Evolutionary conservation across 257 asterid species (phyloP), one percentile per base, ranked within the genome.

Genomic region (Solanum rostratum): DNA sequence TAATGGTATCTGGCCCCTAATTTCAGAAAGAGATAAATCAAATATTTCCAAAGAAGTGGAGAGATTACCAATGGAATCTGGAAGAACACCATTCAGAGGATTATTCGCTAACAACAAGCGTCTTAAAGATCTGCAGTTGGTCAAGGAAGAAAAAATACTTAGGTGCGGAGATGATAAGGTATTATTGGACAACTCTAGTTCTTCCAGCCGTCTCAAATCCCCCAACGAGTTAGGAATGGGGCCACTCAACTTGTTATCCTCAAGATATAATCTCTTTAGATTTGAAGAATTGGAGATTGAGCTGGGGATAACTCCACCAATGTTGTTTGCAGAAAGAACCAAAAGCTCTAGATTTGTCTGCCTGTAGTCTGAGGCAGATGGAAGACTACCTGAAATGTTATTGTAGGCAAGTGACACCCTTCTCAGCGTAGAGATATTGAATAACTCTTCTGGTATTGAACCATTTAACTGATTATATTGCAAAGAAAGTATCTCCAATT

Each of bases 331-430:
- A 2, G 63, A 81, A 37, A 88, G 69, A 80, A 0, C 50, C 18
- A 90, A 84, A 45, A 76, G 85, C 73, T 29, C 43, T 12, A 90
- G 88, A 55, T 86, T 87, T 10, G 90, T 90, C 33, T 50, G 90
- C 11, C n/a, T 43, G 55, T 86, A 85, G 45, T 85, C 79, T 0
- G 62, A 30, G 3, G 85, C 82, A 3, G 79, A 30, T 19, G 89
- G 89, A 63, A 90, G n/a, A 18, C 37, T 55, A 41, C 92, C 90
- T 0, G 89, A 69, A 46, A 90, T 79, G 69, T 16, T 57, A 81
- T 90, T 88, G 19, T 4, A 62, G 0, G 74, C 33, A 81, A 90
- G 71, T 18, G 86, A 87, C 5, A 88, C 29, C 59, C 22, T 3
- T 24, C 22, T 70, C 27, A 88, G 20, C 3, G 86, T 81, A 8